Evolutionary conservation across 257 asterid genomes (phyloP).

Genomic region (Fraxinus anomala): DNA sequence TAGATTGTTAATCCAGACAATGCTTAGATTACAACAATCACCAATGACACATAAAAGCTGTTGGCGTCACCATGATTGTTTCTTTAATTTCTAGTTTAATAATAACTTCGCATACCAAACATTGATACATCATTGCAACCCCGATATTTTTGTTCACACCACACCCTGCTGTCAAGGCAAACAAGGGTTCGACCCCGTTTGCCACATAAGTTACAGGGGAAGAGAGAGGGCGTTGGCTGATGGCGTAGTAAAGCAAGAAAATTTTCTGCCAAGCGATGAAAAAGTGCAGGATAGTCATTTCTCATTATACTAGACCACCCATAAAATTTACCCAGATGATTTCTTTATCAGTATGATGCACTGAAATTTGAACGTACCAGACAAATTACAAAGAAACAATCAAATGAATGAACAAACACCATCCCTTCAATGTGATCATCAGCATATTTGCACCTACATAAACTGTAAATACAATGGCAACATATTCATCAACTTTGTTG

Average conservation of each 20-base stretch:
- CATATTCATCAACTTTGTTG: constrained; percentile 33
- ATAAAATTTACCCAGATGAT: constrained; percentile 7
- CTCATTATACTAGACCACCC: constrained; percentile 8
- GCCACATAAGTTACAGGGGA: neutral
- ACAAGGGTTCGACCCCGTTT: neutral
- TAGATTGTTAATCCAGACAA: no score
- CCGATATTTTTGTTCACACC: neutral
- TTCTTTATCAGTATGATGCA: neutral
- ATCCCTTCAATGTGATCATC: constrained; percentile 21
- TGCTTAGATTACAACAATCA: no score
- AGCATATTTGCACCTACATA: constrained; percentile 18
- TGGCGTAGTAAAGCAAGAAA: neutral
- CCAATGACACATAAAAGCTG: no score
- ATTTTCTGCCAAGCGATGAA: neutral
- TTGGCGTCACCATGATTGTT: no score
- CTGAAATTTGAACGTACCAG: constrained; percentile 29
- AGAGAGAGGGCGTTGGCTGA: neutral
- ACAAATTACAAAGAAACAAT: constrained; percentile 29
- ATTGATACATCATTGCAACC: no score
- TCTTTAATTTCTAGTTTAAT: no score
- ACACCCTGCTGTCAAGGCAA: no score
- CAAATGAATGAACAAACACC: constrained; percentile 52
- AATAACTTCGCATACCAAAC: no score
- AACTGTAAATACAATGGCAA: constrained; percentile 29
- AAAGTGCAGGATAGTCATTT: neutral